These are phyloP conservation scores for Suhomyces vadensis DNA, from an alignment of 805 yeast genomes.

Conservation along the genomic window DNA sequence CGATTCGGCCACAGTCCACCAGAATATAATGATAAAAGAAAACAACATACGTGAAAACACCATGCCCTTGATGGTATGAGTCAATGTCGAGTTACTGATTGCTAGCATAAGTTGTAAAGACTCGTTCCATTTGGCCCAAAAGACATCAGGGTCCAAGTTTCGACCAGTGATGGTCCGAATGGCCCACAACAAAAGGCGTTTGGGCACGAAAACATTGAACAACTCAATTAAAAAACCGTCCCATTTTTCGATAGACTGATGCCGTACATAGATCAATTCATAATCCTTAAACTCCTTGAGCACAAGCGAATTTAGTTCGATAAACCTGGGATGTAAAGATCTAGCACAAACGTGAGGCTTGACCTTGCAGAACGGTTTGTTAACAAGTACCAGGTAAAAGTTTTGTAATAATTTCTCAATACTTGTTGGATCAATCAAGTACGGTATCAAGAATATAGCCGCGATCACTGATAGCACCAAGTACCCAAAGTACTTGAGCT, in stretches of 20 bases:
- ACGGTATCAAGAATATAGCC: conserved; percentile 12
- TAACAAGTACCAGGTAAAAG: conserved; percentile 16
- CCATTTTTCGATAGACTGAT: conserved; percentile 3
- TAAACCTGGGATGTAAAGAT: conserved; percentile 4
- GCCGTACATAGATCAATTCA: conserved; percentile 21
- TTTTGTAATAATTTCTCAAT: conserved; percentile 14
- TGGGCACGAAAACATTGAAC: background rate
- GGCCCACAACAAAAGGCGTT: conserved; percentile 8
- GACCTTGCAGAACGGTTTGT: conserved; percentile 18
- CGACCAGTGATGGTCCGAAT: conserved; percentile 9
- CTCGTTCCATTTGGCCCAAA: conserved; percentile 15
- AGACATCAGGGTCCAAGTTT: conserved; percentile 6
- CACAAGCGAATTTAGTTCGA: background rate
- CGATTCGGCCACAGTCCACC: conserved; percentile 15
- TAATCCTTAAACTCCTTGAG: conserved; percentile 12
- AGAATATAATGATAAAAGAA: conserved; percentile 16
- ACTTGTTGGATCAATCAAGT: conserved; percentile 16
- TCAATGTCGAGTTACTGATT: conserved; percentile 17
- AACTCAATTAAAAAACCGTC: conserved; percentile 3
- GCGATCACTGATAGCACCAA: conserved; percentile 13
- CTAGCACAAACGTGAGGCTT: conserved; percentile 9
- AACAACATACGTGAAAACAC: conserved; percentile 20
- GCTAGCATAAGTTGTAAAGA: conserved; percentile 18
- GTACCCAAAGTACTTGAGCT: conserved; percentile 1
- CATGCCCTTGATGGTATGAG: conserved; percentile 17